Conservation (phyloP, 2,329 filamentous ascomycete genomes). For the Aspergillus transmontanensis region DNA sequence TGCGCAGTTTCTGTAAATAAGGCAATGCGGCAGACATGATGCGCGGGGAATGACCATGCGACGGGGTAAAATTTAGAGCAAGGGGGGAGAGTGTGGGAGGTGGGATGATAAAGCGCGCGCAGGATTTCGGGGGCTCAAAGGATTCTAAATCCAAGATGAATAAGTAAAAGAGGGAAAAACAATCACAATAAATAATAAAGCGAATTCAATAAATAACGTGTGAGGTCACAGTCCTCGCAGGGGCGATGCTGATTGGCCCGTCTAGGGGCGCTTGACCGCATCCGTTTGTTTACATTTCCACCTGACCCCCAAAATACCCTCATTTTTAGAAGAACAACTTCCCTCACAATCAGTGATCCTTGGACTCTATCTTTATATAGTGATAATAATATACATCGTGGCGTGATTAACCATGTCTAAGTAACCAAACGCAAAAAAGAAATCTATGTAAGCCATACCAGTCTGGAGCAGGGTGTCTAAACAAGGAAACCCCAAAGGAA, state of each 20-base stretch:
- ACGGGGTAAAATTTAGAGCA: constrained; percentile 26
- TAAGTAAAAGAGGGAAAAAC: neutral
- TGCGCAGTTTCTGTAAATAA: constrained; percentile 81
- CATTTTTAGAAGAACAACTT: neutral
- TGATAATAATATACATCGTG: neutral
- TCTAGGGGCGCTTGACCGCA: constrained; percentile 17
- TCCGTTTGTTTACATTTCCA: constrained; percentile 27
- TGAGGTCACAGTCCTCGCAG: neutral
- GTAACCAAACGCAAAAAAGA: neutral
- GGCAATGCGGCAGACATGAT: constrained; percentile 67
- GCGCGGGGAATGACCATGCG: constrained; percentile 46
- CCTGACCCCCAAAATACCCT: neutral
- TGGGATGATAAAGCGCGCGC: neutral
- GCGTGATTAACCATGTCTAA: constrained; percentile 13
- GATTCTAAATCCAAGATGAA: constrained; percentile 1
- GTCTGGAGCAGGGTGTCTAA: constrained; percentile 9
- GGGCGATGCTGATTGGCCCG: neutral
- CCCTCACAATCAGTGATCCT: neutral
- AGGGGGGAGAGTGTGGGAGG: constrained; percentile 6
- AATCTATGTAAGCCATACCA: constrained; percentile 16
- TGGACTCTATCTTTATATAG: constrained; percentile 3
- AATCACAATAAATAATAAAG: neutral
- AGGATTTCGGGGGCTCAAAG: neutral
- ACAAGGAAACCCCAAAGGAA: constrained; percentile 4
- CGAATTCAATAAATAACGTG: neutral